Base-by-base conservation (phyloP, 164 flowering plant genomes). In the Stephania japonica region DNA sequence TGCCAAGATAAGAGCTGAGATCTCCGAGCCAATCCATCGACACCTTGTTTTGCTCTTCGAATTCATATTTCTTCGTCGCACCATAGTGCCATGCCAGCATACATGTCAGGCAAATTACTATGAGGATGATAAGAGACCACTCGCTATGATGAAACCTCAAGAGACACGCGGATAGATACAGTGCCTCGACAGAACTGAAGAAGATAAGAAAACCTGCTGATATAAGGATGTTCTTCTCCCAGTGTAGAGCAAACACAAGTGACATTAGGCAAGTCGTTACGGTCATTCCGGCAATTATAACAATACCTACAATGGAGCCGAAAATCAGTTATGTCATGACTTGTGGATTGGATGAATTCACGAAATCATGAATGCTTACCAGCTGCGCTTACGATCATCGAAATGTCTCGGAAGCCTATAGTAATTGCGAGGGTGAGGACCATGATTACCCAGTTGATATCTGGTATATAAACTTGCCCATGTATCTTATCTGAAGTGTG, bases 61-160 rank as follows among this genome's bases (percentile, higher is more conserved):
- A 87, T 50, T 84, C 81, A 42, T 86, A 83, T 74, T 88, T 88
- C 80, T 86, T 87, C 79, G 68, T 72, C 19, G 90, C 86, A 27
- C 97, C 91, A 73, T 88, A 88, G 76, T 88, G 87, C 94, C 94
- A 88, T 32, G 82, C 50, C 47, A 75, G 77, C 92, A 88, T 88
- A 8, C 80, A 14, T 11, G 76, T 62, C 80, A 88, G 24, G 64
- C 81, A 65, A 24, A 85, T 16, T 1, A 76, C 68, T 7, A 83
- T 77, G 25, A 87, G 62, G 69, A 76, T 25, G 25, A 84, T 67
- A 26, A 86, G 83, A 68, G 79, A 75, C 92, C 91, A 88, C 19
- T 86, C 89, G 9, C 90, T 87, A 70, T 72, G 75, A 10, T 75
- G 85, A 42, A 87, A 79, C 73, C 81, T 86, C 72, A 75, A 38